A percentile compares a stretch with the other conserved stretches of the same genome.
Evolutionary conservation across 192 early-diverging fungal genomes (phyloP).

Genomic region (Geranomyces michiganensis): DNA sequence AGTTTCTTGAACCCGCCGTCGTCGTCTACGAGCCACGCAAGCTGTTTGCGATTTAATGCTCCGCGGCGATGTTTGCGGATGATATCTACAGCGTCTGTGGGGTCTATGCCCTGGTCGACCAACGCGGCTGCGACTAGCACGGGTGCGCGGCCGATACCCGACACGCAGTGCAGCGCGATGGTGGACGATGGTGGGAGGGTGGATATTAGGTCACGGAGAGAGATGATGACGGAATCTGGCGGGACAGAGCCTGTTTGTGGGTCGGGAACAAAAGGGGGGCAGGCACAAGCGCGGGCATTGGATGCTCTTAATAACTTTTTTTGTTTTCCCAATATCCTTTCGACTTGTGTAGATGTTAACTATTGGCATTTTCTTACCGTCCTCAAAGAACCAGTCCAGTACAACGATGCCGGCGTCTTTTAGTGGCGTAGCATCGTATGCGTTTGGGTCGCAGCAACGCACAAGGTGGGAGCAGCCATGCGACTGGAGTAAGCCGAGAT

Average conservation of each 20-base stretch:
- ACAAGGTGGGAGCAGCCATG: constrained; percentile 72
- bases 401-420: constrained; percentile 67
- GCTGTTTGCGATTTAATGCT: constrained; percentile 72
- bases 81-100: constrained; percentile 72
- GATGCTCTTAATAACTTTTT: no score
- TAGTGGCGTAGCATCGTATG: constrained; percentile 67
- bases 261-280: background rate
- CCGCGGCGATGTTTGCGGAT: constrained; percentile 71
- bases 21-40: constrained; percentile 62
- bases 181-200: constrained; percentile 13
- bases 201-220: constrained; percentile 65
- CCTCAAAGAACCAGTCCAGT: constrained; percentile 84
- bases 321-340: background rate
- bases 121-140: constrained; percentile 80
- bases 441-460: constrained; percentile 80
- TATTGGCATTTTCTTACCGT: constrained; percentile 61
- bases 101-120: constrained; percentile 73
- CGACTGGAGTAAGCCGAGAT: constrained; percentile 20
- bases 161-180: constrained; percentile 87
- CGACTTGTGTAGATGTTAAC: background rate
- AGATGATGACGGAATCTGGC: constrained; percentile 17
- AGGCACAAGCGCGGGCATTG: no score
- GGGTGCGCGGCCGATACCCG: constrained; percentile 92
- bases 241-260: constrained; percentile 66
- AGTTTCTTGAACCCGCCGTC: constrained; percentile 44